phyloP scores from a whole-genome alignment of 768 basidiomycete genomes.

The Phaeolepiota aurea region DNA sequence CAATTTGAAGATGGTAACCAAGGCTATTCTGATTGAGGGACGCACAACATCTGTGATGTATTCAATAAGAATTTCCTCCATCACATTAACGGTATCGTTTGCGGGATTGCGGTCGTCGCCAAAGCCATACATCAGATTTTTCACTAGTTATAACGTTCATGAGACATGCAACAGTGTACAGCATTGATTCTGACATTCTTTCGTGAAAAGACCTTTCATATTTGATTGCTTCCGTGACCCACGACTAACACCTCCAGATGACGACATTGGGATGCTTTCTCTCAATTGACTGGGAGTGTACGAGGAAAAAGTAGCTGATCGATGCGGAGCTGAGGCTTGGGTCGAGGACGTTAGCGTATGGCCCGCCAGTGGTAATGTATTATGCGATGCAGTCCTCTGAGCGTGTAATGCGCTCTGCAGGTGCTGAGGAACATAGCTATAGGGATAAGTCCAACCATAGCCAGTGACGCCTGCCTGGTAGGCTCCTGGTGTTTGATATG shows the following conservation, averaged over 20 bases:
- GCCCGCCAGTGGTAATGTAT: conserved; percentile 17
- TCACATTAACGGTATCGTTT: conserved; percentile 80
- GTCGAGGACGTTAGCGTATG: conserved; percentile 19
- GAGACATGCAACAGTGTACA: conserved; percentile 1
- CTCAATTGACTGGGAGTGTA: conserved; percentile 45
- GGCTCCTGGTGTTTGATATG: conserved; percentile 34
- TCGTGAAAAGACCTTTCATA: conserved; percentile 68
- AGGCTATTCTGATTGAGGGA: conserved; percentile 11
- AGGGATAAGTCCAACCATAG: conserved; percentile 70
- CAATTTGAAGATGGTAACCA: conserved; percentile 6
- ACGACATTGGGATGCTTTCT: conserved; percentile 35
- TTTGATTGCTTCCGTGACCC: conserved; percentile 57
- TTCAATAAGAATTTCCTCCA: conserved; percentile 91
- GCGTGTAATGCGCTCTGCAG: conserved; percentile 17
- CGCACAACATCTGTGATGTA: conserved; percentile 86
- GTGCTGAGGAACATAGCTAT: conserved; percentile 45
- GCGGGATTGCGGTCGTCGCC: conserved; percentile 87
- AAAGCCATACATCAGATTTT: conserved; percentile 88
- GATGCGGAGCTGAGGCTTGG: conserved; percentile 18
- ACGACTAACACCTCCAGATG: conserved; percentile 33
- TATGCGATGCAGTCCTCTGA: conserved; percentile 18
- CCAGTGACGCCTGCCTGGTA: conserved; percentile 63
- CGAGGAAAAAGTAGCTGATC: conserved; percentile 45
- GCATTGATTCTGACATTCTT: conserved; percentile 53
- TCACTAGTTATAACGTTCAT: conserved; percentile 37